Percentiles rank a stretch among this genome's conserved stretches.
Evolutionary conservation across 2,329 filamentous ascomycete species (phyloP).

Genomic region (Diaporthe capsici): DNA sequence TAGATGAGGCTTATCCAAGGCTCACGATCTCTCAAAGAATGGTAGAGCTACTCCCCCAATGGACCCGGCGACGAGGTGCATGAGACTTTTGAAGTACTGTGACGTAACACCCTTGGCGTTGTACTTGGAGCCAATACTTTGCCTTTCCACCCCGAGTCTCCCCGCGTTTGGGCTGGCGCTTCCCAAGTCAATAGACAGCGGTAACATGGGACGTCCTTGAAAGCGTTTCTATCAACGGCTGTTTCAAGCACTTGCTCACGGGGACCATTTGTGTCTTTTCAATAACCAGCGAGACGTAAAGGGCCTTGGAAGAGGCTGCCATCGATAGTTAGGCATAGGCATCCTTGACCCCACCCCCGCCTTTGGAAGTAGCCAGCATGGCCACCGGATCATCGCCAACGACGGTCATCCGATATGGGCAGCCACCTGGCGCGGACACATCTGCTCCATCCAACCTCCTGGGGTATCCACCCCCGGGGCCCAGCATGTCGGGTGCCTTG

Average conservation of each 20-base stretch:
- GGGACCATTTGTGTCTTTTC: background rate
- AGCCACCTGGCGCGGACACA: background rate
- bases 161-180: conserved; percentile 13
- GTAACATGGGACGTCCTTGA: conserved; percentile 13
- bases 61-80: background rate
- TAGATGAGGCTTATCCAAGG: no score
- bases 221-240: background rate
- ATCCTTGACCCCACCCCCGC: background rate
- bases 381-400: conserved; percentile 7
- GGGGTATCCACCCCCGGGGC: background rate
- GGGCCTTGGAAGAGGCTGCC: background rate
- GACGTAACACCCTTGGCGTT: conserved; percentile 27
- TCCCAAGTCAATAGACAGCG: background rate
- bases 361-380: background rate
- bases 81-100: conserved; percentile 6
- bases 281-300: background rate
- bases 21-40: no score
- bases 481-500: conserved; percentile 18
- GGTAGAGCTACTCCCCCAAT: no score
- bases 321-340: background rate
- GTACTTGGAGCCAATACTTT: background rate
- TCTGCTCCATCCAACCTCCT: background rate
- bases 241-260: background rate
- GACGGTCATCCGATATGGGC: conserved; percentile 11
- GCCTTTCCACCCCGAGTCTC: background rate